Evolutionary conservation across 257 asterid genomes (phyloP).

Genomic region (Solanum corneliomulleri): DNA sequence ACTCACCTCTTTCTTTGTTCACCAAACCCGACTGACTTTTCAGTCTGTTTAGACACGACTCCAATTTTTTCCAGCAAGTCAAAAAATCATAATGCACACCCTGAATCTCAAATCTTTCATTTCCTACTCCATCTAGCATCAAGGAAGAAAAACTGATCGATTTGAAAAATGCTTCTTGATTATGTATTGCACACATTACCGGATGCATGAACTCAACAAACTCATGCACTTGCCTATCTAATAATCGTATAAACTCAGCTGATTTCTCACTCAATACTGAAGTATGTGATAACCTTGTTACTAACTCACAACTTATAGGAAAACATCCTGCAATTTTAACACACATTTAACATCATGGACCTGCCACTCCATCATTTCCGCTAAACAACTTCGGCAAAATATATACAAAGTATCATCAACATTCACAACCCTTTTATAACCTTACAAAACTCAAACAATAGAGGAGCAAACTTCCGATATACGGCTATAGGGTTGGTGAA

Average conservation of each 20-base stretch:
- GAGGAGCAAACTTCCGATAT: too few species aligned
- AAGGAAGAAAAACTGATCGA: constrained; percentile 17
- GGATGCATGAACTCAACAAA: constrained; percentile 37
- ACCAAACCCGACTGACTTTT: not conserved
- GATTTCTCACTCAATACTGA: not conserved
- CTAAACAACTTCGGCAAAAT: too few species aligned
- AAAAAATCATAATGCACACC: not conserved
- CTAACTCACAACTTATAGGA: constrained; percentile 46
- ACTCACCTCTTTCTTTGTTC: not conserved
- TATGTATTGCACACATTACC: constrained; percentile 16
- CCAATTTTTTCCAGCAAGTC: not conserved
- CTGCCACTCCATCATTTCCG: too few species aligned
- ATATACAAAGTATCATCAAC: too few species aligned
- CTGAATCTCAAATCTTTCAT: not conserved
- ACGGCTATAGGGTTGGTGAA: too few species aligned
- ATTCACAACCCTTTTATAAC: too few species aligned
- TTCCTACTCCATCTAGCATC: not conserved
- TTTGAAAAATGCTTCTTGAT: constrained; percentile 1
- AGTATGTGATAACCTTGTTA: constrained; percentile 23
- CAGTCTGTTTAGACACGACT: not conserved
- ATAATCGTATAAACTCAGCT: too few species aligned
- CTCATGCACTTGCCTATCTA: not conserved
- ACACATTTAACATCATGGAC: too few species aligned
- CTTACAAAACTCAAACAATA: too few species aligned
- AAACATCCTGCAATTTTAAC: constrained; percentile 32